Conservation (phyloP, 2,329 filamentous ascomycete genomes). For the Mollisia scopiformis region DNA sequence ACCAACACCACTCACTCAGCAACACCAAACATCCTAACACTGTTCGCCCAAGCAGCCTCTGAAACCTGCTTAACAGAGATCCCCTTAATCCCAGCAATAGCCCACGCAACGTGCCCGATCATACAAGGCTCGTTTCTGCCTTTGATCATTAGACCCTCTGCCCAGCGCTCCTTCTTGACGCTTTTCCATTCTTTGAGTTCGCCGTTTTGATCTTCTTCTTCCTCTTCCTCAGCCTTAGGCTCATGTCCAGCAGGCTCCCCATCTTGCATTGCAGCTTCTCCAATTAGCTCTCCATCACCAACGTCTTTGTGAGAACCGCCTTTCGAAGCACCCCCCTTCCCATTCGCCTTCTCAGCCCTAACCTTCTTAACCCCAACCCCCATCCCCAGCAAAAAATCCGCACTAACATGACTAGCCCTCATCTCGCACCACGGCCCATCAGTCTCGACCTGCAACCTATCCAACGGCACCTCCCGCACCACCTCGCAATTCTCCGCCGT, state of each 20-base stretch:
- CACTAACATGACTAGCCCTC: slow-evolving; percentile 80
- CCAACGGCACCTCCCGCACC: slow-evolving; percentile 76
- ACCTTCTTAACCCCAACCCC: background rate
- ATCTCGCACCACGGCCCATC: slow-evolving; percentile 99
- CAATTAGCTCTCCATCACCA: too few species aligned
- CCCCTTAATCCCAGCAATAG: slow-evolving; percentile 84
- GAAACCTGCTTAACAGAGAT: slow-evolving; percentile 80
- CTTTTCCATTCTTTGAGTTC: slow-evolving; percentile 77
- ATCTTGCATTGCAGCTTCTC: background rate
- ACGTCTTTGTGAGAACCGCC: too few species aligned
- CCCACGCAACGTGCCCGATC: slow-evolving; percentile 85
- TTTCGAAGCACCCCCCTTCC: background rate
- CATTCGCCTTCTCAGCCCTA: background rate
- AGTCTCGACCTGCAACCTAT: slow-evolving; percentile 89
- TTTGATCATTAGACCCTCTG: slow-evolving; percentile 86
- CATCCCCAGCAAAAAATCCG: slow-evolving; percentile 31
- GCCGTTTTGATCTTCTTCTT: slow-evolving; percentile 35
- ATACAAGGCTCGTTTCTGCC: slow-evolving; percentile 90
- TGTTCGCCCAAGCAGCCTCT: slow-evolving; percentile 85
- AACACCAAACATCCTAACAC: slow-evolving; percentile 76
- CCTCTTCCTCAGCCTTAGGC: background rate
- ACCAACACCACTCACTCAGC: slow-evolving; percentile 48
- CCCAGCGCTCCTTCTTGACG: slow-evolving; percentile 97
- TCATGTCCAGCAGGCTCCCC: background rate
- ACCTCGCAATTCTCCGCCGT: slow-evolving; percentile 88